Conservation (phyloP, 371 early-diverging fungal species). For the Nematocida sp. region DNA sequence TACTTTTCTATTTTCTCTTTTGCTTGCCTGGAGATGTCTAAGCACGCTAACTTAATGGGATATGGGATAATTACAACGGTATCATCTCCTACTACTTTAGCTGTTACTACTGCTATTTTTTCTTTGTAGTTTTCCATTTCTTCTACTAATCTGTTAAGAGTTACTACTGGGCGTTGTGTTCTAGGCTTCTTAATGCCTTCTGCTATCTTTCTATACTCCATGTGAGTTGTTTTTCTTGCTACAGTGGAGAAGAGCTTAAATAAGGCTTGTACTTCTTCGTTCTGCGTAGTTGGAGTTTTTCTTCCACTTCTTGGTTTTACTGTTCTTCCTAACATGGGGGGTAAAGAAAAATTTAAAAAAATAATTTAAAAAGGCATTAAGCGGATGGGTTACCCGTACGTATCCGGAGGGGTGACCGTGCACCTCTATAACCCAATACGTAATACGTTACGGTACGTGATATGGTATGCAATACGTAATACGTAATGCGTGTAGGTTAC, state of each 20-base stretch:
- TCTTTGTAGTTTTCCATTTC: constrained; percentile 43
- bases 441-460: too few relatives aligned
- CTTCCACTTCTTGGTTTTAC: constrained; percentile 46
- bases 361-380: constrained; percentile 4
- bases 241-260: constrained; percentile 39
- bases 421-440: too few relatives aligned
- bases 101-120: constrained; percentile 64
- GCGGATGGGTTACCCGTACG: not conserved
- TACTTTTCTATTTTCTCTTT: constrained; percentile 62
- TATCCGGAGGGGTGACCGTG: too few relatives aligned
- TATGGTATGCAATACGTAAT: too few relatives aligned
- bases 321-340: constrained; percentile 38
- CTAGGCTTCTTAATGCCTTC: constrained; percentile 38
- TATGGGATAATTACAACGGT: constrained; percentile 60
- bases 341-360: constrained; percentile 44
- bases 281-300: constrained; percentile 44
- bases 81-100: constrained; percentile 67
- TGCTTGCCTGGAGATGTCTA: constrained; percentile 61
- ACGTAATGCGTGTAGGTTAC: too few relatives aligned
- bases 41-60: constrained; percentile 61
- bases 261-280: constrained; percentile 36
- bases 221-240: constrained; percentile 37
- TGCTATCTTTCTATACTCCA: constrained; percentile 46
- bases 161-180: constrained; percentile 28
- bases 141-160: constrained; percentile 54